Evolutionary conservation across 495 filamentous ascomycete species (phyloP), one percentile per base, ranked within the genome.

Genomic region (Aspergillus bridgeri): DNA sequence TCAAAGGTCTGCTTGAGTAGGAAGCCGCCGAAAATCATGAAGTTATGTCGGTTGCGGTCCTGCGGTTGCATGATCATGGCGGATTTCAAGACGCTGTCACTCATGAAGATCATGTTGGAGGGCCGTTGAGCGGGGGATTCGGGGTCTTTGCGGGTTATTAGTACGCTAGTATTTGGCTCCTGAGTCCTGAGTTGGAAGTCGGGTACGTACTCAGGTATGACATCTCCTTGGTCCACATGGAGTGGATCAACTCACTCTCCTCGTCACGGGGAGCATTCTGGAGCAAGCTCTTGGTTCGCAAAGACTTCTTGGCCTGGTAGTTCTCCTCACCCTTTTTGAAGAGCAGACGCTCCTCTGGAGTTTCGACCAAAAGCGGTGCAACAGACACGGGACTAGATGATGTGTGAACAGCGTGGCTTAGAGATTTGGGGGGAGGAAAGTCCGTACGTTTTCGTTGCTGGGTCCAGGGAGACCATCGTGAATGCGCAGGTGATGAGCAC

Each of bases 11-110:
- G 83, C 67, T 91, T 91, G 0, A 95, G 78, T 1, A 93, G 82
- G 69, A 90, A 92, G 19, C 90, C 90, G 21, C 90, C 90, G 65
- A 93, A 95, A 51, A 95, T 91, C 89, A 91, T 92, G 75, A 91
- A 92, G 63, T 89, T 87, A 74, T 93, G 89, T 3, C 89, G 78
- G 70, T 93, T 93, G 33, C 90, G 85, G 66, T 90, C 85, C 69
- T 93, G 90, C 3, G 90, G 90, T 63, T 92, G 89, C 90, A 95
- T 95, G 56, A 95, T 91, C 63, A 81, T 82, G 5, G 89, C 86
- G 1, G 86, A 87, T 54, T 83, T 80, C 24, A 93, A 77, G 21
- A 76, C 75, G 0, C 89, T 91, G 27, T 76, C 73, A 27, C 79
- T 75, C 89, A 93, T 93, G 68, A 79, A 82, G 54, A 85, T 68